Conservation (phyloP, 2,329 filamentous ascomycete species). For the Pyrenophora graminea region DNA sequence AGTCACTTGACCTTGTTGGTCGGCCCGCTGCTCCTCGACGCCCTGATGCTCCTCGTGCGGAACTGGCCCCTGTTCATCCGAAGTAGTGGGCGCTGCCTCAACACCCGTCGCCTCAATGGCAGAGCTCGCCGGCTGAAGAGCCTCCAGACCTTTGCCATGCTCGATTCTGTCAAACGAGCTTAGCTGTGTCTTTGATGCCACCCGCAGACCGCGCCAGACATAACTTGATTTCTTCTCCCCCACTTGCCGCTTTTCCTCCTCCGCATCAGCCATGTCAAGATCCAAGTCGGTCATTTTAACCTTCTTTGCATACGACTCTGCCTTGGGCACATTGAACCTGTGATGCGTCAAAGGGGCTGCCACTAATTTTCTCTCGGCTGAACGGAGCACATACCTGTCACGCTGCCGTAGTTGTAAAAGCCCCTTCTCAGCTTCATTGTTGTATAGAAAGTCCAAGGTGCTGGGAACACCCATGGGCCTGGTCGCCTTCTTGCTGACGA, state of each 20-base stretch:
- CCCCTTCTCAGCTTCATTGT: conserved; percentile 63
- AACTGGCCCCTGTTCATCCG: conserved; percentile 44
- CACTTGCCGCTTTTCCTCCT: conserved; percentile 62
- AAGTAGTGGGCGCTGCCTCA: conserved; percentile 37
- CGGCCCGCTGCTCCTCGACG: conserved; percentile 48
- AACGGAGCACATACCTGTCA: conserved; percentile 52
- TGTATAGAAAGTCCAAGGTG: conserved; percentile 68
- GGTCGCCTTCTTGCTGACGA: conserved; percentile 69
- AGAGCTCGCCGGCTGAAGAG: conserved; percentile 49
- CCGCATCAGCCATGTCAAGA: conserved; percentile 75
- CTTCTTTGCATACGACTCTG: conserved; percentile 71
- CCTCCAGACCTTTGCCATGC: conserved; percentile 66
- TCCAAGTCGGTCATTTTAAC: conserved; percentile 84
- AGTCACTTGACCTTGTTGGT: conserved; percentile 45
- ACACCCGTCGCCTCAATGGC: conserved; percentile 41
- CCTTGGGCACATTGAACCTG: conserved; percentile 70
- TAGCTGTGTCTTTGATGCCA: conserved; percentile 75
- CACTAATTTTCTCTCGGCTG: conserved; percentile 23
- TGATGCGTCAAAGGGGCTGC: conserved; percentile 31
- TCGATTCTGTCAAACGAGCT: conserved; percentile 85
- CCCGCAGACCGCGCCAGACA: conserved; percentile 84
- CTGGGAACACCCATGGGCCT: conserved; percentile 51
- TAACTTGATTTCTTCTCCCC: conserved; percentile 81
- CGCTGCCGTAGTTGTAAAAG: conserved; percentile 71
- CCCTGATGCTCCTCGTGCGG: conserved; percentile 45